Percentiles rank a stretch among this genome's conserved stretches.
These are phyloP conservation scores for Microbotryum lychnidis-dioicae DNA, from an alignment of 1,284 basidiomycete genomes.

Conservation along the genomic window DNA sequence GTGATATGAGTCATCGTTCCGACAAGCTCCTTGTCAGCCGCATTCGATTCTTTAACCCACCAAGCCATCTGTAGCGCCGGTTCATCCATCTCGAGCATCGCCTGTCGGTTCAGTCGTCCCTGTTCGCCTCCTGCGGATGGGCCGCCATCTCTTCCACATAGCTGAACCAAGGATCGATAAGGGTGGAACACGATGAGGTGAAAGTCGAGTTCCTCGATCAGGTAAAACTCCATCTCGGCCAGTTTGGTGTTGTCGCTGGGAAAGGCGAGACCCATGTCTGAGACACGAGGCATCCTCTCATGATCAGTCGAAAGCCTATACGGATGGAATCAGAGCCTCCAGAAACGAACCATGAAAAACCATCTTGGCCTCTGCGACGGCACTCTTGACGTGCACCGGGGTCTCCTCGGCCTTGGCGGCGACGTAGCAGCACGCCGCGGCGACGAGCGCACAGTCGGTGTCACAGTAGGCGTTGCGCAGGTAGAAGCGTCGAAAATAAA, in stretches of 20 bases:
- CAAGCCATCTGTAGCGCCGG: constrained; percentile 64
- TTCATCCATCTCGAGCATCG: constrained; percentile 56
- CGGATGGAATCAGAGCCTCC: too few relatives aligned
- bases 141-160: constrained; percentile 51
- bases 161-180: constrained; percentile 71
- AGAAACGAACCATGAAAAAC: constrained; percentile 58
- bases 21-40: too few relatives aligned
- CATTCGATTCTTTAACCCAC: constrained; percentile 36
- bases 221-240: constrained; percentile 98
- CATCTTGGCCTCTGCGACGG: constrained; percentile 71
- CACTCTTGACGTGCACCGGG: constrained; percentile 85
- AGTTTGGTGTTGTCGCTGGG: constrained; percentile 70
- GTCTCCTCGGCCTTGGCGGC: constrained; percentile 95
- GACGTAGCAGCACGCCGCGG: constrained; percentile 87
- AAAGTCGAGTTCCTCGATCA: constrained; percentile 92
- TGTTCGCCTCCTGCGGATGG: constrained; percentile 12
- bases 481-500: constrained; percentile 93
- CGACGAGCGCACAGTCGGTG: constrained; percentile 85
- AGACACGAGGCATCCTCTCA: background rate
- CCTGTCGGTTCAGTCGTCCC: constrained; percentile 40
- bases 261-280: constrained; percentile 53
- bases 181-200: constrained; percentile 90
- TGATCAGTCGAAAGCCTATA: background rate
- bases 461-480: constrained; percentile 87
- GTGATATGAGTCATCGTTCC: background rate